Evolutionary conservation across 768 basidiomycete species (phyloP).

Genomic region (Naganishia onofrii): DNA sequence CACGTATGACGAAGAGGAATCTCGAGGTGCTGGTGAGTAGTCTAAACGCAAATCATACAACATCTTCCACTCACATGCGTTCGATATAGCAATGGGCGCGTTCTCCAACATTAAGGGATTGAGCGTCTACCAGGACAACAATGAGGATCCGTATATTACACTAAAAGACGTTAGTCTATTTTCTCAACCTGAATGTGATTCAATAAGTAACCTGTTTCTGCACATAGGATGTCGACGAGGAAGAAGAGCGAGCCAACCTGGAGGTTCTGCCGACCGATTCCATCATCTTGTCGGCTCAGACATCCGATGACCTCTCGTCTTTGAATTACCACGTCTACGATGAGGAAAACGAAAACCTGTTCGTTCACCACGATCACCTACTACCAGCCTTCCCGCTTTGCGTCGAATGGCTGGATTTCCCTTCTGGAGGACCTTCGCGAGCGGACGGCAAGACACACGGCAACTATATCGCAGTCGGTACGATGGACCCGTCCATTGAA

Average conservation of each 20-base stretch:
- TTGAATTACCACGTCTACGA: conserved; percentile 96
- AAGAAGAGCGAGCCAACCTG: conserved; percentile 82
- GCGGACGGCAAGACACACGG: conserved; percentile 54
- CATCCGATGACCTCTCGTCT: conserved; percentile 92
- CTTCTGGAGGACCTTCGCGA: conserved; percentile 45
- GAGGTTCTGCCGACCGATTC: conserved; percentile 88
- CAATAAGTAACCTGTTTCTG: neutral
- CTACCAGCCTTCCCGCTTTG: conserved; percentile 96
- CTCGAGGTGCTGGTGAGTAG: conserved; percentile 50
- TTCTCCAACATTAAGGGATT: conserved; percentile 96
- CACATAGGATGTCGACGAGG: conserved; percentile 51
- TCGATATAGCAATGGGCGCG: conserved; percentile 58
- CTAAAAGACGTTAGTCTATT: conserved; percentile 69
- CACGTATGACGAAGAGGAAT: conserved; percentile 79
- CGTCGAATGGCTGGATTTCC: conserved; percentile 97
- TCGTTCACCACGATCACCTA: conserved; percentile 96
- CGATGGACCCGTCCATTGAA: conserved; percentile 95
- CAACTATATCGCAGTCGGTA: conserved; percentile 93
- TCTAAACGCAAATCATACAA: conserved; percentile 29
- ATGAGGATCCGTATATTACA: conserved; percentile 95
- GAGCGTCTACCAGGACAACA: conserved; percentile 82
- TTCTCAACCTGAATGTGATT: neutral
- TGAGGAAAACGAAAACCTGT: conserved; percentile 69
- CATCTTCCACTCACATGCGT: neutral
- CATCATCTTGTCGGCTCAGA: conserved; percentile 86